A percentile compares a stretch with the other conserved stretches of the same genome.
Conservation (phyloP, 1,284 basidiomycete genomes). For the Dichomitus squalens region DNA sequence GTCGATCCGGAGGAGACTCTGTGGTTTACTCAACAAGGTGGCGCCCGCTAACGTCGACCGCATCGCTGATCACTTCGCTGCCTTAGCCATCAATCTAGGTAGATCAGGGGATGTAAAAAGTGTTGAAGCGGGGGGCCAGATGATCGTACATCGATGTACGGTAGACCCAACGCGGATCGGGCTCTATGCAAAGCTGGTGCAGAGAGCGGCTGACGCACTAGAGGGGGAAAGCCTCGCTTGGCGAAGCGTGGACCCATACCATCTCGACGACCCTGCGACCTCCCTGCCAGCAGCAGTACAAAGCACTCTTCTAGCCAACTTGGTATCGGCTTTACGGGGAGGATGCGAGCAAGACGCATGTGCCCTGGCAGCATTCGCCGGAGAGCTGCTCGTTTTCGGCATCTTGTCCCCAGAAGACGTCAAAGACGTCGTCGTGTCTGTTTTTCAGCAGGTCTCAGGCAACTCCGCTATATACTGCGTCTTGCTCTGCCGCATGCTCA, state of each 20-base stretch:
- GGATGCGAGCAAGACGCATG: constrained; percentile 7
- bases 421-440: constrained; percentile 21
- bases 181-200: constrained; percentile 29
- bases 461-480: constrained; percentile 23
- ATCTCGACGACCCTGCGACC: constrained; percentile 26
- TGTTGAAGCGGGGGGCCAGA: constrained; percentile 23
- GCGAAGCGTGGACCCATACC: constrained; percentile 30
- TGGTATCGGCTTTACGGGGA: constrained; percentile 8
- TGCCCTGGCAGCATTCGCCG: constrained; percentile 23
- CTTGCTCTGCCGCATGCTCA: constrained; percentile 26
- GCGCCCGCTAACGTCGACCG: constrained; percentile 24
- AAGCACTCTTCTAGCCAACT: constrained; percentile 16
- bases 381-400: constrained; percentile 30
- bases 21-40: constrained; percentile 33
- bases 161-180: constrained; percentile 19
- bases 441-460: constrained; percentile 21
- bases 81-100: constrained; percentile 23
- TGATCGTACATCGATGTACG: constrained; percentile 26
- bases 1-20: constrained; percentile 17
- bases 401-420: constrained; percentile 26
- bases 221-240: constrained; percentile 32
- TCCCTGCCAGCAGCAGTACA: constrained; percentile 26
- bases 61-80: constrained; percentile 22
- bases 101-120: constrained; percentile 19
- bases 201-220: constrained; percentile 29